Percentiles rank a stretch among this genome's conserved stretches.
Conservation (phyloP, 805 yeast genomes). For the Ogataea paraovalis region DNA sequence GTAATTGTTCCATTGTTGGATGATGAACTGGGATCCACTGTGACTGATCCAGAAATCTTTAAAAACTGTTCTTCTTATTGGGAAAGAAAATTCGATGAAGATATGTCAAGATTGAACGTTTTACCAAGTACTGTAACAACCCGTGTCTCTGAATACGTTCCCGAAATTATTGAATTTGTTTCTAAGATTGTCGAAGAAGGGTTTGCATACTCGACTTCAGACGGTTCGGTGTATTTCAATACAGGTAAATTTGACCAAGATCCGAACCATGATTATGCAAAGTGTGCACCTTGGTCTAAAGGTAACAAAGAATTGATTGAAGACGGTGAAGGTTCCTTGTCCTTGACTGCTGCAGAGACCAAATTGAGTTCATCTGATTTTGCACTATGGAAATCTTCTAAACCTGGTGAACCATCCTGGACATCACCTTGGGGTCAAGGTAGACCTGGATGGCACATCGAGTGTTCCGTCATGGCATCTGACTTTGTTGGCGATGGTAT, state of each 20-base stretch:
- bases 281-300: slow-evolving; percentile 97
- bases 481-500: slow-evolving; percentile 77
- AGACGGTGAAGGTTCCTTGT: slow-evolving; percentile 92
- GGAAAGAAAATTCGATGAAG: slow-evolving; percentile 82
- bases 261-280: slow-evolving; percentile 81
- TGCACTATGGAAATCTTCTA: slow-evolving; percentile 94
- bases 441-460: slow-evolving; percentile 99
- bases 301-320: slow-evolving; percentile 80
- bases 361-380: slow-evolving; percentile 81
- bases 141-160: slow-evolving; percentile 92
- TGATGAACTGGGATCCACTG: slow-evolving; percentile 62
- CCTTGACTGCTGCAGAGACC: slow-evolving; percentile 37
- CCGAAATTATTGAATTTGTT: slow-evolving; percentile 83
- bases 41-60: slow-evolving; percentile 83
- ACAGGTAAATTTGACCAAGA: slow-evolving; percentile 73
- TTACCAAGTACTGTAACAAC: slow-evolving; percentile 82
- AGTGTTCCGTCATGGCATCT: slow-evolving; percentile 98
- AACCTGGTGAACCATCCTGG: slow-evolving; percentile 98
- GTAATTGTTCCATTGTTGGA: slow-evolving; percentile 74
- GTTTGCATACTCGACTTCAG: slow-evolving; percentile 75
- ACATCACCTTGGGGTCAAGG: slow-evolving; percentile 95
- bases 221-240: slow-evolving; percentile 96
- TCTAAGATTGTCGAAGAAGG: slow-evolving; percentile 72
- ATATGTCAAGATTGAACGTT: slow-evolving; percentile 83
- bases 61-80: slow-evolving; percentile 79